Base-by-base conservation (phyloP, 1,139 yeast species). In the Martiniozyma asiatica region DNA sequence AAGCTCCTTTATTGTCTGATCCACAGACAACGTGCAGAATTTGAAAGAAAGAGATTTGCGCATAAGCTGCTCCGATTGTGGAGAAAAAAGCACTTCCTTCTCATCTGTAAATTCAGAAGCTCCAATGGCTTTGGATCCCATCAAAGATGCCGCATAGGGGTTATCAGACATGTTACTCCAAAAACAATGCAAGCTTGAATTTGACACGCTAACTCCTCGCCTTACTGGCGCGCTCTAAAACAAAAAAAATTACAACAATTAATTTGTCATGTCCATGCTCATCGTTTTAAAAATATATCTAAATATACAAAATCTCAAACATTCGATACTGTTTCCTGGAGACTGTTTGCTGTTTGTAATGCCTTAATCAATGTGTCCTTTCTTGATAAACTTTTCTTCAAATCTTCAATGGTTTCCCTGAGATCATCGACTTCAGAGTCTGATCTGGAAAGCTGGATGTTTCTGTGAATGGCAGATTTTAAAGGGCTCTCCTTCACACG, bases 361-460 rank as follows among this genome's bases (percentile, higher is more conserved):
- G 92, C 85, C 39, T 69, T 69, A 34, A 85, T 81, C 39, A 85
- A 74, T 30, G 76, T 75, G 43, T 84, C 94, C 50, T 84, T 85
- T 42, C 71, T 69, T 32, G 67, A 65, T 31, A 81, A 53, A 30
- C 68, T 61, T 36, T 71, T 78, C 44, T 67, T 67, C 43, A 85
- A 58, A 34, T 74, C 82, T 29, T 59, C 50, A 8, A 84, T 70
- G 48, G 81, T 93, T 31, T 73, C 85, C 38, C 69, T 76, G 42
- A 78, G 77, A 24, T 75, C 85, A 35, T 62, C 63, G 35, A 76
- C 41, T 46, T 23, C 50, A 38, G 18, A 17, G 6, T 17, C 18
- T 6, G 6, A 6, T n/a, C n/a, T n/a, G n/a, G n/a, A n/a, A n/a
- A n/a, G n/a, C n/a, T n/a, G n/a, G n/a, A n/a, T n/a, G n/a, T n/a